Percentiles rank a stretch among this genome's conserved stretches.
Conservation (phyloP, 495 filamentous ascomycete species). For the Penicillium robsamsonii region DNA sequence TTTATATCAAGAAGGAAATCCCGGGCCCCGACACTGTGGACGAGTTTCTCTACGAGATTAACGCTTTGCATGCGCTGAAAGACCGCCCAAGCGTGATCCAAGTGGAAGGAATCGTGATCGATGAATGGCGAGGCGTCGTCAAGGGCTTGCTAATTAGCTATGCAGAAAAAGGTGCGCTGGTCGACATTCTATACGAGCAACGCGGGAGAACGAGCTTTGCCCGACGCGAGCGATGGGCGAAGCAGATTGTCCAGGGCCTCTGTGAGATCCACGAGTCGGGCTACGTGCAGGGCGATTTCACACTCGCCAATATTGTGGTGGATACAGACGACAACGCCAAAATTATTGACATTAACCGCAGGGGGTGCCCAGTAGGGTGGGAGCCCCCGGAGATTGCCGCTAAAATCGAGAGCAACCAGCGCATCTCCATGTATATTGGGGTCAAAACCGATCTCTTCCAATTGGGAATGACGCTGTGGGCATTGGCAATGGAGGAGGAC, state of each 20-base stretch:
- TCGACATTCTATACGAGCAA: constrained; percentile 85
- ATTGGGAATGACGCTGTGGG: constrained; percentile 96
- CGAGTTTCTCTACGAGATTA: constrained; percentile 97
- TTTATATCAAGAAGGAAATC: constrained; percentile 96
- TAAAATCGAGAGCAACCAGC: constrained; percentile 86
- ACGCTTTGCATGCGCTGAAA: constrained; percentile 78
- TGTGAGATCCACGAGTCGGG: constrained; percentile 93
- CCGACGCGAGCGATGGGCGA: constrained; percentile 84
- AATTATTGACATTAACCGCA: constrained; percentile 97
- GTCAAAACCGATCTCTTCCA: constrained; percentile 97
- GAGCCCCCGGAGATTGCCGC: constrained; percentile 89
- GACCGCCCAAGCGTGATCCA: constrained; percentile 76
- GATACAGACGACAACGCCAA: constrained; percentile 81
- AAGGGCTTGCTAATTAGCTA: constrained; percentile 91
- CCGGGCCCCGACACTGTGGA: constrained; percentile 94
- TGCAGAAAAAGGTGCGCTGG: constrained; percentile 82
- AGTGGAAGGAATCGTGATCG: constrained; percentile 86
- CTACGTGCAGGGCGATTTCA: constrained; percentile 97
- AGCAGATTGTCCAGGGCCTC: constrained; percentile 86
- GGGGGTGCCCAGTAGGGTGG: constrained; percentile 96
- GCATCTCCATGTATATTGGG: constrained; percentile 97
- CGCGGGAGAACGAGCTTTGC: constrained; percentile 64
- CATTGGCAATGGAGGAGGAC: constrained; percentile 79
- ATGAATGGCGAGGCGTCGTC: constrained; percentile 69
- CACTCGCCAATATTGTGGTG: constrained; percentile 94